Percentiles rank a stretch among this genome's conserved stretches.
These are phyloP conservation scores for Trichosporon sp. DNA, from an alignment of 1,284 basidiomycete genomes.

Conservation along the genomic window DNA sequence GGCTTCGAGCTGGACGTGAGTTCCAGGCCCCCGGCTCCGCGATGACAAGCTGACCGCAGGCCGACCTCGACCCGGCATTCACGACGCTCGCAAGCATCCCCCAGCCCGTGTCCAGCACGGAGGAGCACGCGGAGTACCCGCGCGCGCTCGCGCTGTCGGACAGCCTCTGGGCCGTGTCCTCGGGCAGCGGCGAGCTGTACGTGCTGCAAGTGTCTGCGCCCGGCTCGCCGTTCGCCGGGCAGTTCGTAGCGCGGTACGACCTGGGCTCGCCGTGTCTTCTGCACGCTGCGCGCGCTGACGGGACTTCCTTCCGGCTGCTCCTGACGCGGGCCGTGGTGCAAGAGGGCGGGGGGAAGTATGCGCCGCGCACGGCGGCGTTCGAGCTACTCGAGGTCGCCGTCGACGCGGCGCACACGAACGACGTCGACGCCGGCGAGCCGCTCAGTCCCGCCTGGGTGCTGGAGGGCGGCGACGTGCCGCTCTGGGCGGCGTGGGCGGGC, in stretches of 20 bases:
- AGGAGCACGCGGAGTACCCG: slow-evolving; percentile 67
- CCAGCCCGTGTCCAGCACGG: slow-evolving; percentile 33
- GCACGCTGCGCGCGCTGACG: slow-evolving; percentile 23
- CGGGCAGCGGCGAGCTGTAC: slow-evolving; percentile 68
- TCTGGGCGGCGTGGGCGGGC: slow-evolving; percentile 40
- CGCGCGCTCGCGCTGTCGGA: slow-evolving; percentile 60
- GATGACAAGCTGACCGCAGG: slow-evolving; percentile 46
- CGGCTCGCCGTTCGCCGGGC: slow-evolving; percentile 40
- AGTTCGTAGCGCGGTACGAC: slow-evolving; percentile 58
- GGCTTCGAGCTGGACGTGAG: slow-evolving; percentile 56
- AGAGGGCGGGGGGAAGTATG: slow-evolving; percentile 12
- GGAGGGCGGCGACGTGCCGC: slow-evolving; percentile 65
- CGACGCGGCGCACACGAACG: slow-evolving; percentile 18
- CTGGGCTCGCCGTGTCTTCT: slow-evolving; percentile 57
- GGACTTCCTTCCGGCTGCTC: slow-evolving; percentile 23
- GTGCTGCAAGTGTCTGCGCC: slow-evolving; percentile 50
- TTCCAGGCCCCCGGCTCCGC: slow-evolving; percentile 5
- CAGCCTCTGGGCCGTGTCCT: slow-evolving; percentile 59
- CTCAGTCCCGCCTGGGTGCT: slow-evolving; percentile 59
- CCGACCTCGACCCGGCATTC: slow-evolving; percentile 57
- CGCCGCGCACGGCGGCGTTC: slow-evolving; percentile 25
- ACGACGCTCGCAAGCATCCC: slow-evolving; percentile 61
- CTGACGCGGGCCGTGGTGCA: slow-evolving; percentile 26
- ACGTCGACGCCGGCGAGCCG: slow-evolving; percentile 46
- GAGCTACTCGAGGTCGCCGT: slow-evolving; percentile 38